These are phyloP conservation scores for Panicum hallii DNA, from an alignment of 202 grass and related monocot species.

Conservation along the genomic window DNA sequence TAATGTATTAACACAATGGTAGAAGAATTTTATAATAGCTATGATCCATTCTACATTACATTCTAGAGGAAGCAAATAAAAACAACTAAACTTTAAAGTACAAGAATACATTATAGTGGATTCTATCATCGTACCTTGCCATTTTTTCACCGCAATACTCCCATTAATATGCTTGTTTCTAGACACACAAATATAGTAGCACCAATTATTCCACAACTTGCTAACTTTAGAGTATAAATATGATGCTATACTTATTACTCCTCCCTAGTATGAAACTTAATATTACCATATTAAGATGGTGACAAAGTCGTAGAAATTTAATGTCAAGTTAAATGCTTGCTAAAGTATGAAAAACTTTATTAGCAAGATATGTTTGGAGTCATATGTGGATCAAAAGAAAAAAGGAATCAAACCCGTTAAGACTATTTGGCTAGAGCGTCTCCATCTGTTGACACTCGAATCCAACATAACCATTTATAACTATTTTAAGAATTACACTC, in stretches of 20 bases:
- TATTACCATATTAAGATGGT: neutral
- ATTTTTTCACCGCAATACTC: neutral
- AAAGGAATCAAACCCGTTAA: neutral
- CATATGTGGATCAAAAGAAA: neutral
- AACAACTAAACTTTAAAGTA: neutral
- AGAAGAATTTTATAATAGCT: no score
- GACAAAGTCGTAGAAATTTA: neutral
- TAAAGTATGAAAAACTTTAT: neutral
- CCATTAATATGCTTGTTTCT: neutral
- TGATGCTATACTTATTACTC: neutral
- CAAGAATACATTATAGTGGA: neutral
- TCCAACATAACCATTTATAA: neutral
- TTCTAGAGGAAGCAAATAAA: no score
- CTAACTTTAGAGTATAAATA: constrained; percentile 7
- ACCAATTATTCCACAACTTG: neutral
- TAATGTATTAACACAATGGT: no score
- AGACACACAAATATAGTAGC: neutral
- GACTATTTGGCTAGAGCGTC: neutral
- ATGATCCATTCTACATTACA: no score
- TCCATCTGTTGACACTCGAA: neutral
- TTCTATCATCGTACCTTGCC: neutral
- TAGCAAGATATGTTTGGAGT: neutral
- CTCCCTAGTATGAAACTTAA: neutral
- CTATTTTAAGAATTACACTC: neutral
- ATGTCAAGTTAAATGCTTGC: constrained; percentile 20